Conservation (phyloP, 2,329 filamentous ascomycete genomes). For the Pseudogymnoascus destructans region DNA sequence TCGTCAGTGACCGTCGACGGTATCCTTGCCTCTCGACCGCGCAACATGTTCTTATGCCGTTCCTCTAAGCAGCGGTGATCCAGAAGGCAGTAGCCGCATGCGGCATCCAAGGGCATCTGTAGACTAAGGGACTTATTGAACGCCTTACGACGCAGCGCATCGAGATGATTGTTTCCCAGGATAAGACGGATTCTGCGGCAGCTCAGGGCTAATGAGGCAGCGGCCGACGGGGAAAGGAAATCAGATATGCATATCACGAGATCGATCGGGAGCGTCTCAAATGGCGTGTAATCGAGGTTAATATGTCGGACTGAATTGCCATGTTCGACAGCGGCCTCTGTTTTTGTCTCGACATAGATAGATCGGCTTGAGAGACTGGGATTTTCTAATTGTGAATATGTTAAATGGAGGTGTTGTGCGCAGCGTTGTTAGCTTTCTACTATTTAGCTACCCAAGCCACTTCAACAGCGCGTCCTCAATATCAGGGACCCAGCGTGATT, state of each 20-base stretch:
- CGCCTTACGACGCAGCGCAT: background rate
- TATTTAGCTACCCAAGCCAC: background rate
- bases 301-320: background rate
- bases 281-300: background rate
- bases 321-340: background rate
- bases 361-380: background rate
- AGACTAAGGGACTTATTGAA: background rate
- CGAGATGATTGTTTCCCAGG: background rate
- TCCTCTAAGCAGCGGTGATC: background rate
- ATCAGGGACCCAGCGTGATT: background rate
- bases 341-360: background rate
- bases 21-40: background rate
- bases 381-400: background rate
- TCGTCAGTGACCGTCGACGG: background rate
- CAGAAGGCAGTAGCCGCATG: background rate
- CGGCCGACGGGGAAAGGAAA: background rate
- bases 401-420: background rate
- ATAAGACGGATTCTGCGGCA: background rate
- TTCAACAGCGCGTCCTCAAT: background rate
- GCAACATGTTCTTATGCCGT: background rate
- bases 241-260: background rate
- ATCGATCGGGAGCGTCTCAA: background rate
- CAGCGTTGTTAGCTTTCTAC: background rate
- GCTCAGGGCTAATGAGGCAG: background rate
- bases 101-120: background rate